These are phyloP conservation scores for Verticillium nubilum DNA, from an alignment of 2,329 filamentous ascomycete genomes.

Conservation along the genomic window DNA sequence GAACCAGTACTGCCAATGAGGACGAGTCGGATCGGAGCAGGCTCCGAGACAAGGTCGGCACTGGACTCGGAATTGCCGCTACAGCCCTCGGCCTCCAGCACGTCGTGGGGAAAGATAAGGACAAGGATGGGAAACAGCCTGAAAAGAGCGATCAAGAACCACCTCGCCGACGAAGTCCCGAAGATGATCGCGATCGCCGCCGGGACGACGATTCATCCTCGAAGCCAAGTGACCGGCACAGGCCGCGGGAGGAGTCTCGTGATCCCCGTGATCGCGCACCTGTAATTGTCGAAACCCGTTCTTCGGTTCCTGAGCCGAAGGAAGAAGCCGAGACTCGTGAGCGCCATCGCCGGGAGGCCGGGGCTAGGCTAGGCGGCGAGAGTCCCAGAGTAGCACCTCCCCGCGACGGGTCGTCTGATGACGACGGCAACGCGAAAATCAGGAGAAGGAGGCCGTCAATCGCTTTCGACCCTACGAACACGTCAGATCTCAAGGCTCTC, in stretches of 20 bases:
- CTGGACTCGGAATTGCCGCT: slow-evolving; percentile 42
- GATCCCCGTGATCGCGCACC: slow-evolving; percentile 11
- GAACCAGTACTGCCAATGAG: slow-evolving; percentile 20
- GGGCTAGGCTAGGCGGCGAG: slow-evolving; percentile 31
- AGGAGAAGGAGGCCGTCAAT: slow-evolving; percentile 28
- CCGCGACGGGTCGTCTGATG: slow-evolving; percentile 36
- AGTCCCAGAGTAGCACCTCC: slow-evolving; percentile 17
- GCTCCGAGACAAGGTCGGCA: slow-evolving; percentile 41
- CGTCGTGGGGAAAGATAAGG: slow-evolving; percentile 27
- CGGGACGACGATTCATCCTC: slow-evolving; percentile 16
- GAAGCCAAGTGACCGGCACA: slow-evolving; percentile 23
- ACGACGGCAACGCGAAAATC: slow-evolving; percentile 27
- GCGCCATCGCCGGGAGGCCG: slow-evolving; percentile 30
- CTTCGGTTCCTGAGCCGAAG: slow-evolving; percentile 8
- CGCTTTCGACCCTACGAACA: slow-evolving; percentile 48
- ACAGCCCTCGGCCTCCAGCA: slow-evolving; percentile 39
- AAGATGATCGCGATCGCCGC: slow-evolving; percentile 13
- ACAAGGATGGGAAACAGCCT: slow-evolving; percentile 28
- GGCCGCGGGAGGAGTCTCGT: slow-evolving; percentile 18
- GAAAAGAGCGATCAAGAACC: slow-evolving; percentile 15
- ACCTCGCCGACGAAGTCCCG: slow-evolving; percentile 9
- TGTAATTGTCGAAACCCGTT: slow-evolving; percentile 14
- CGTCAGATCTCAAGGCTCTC: slow-evolving; percentile 41
- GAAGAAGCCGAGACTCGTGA: slow-evolving; percentile 16
- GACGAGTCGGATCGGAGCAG: slow-evolving; percentile 36